Evolutionary conservation across 176 grass and related monocot species (phyloP).

Genomic region (Bonia amplexicaulis): DNA sequence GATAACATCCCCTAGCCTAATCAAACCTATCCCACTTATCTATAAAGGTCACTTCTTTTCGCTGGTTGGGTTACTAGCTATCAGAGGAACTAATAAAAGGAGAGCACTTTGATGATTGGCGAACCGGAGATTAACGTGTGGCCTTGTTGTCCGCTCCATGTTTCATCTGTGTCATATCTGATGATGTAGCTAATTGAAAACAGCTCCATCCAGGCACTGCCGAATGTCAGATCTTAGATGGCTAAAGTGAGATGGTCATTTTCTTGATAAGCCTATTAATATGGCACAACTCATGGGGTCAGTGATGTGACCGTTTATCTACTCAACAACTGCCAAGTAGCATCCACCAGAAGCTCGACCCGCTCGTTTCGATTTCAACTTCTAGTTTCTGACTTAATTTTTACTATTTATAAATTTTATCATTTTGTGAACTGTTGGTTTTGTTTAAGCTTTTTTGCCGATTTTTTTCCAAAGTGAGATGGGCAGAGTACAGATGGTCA

Average conservation of each 20-base stretch:
- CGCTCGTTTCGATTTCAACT: no score
- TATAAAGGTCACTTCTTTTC: neutral
- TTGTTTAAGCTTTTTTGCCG: no score
- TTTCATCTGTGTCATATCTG: neutral
- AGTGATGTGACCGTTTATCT: constrained; percentile 7
- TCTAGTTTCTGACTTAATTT: no score
- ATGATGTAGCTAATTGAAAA: neutral
- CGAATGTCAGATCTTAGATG: neutral
- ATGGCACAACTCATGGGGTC: neutral
- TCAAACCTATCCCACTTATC: neutral
- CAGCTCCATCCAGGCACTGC: neutral
- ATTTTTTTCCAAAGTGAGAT: neutral
- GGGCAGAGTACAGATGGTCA: neutral
- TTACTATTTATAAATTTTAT: no score
- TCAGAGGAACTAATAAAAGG: neutral
- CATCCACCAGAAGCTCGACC: no score
- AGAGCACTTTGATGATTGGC: neutral
- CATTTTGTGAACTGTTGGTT: no score
- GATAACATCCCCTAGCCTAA: no score
- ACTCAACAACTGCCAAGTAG: constrained; percentile 1
- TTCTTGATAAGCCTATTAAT: constrained; percentile 7
- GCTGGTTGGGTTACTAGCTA: constrained; percentile 10
- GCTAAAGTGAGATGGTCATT: neutral
- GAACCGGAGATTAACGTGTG: neutral
- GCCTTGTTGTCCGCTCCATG: neutral